A percentile compares a stretch with the other conserved stretches of the same genome.
phyloP scores from a whole-genome alignment of 305 asterid genomes.

The Solanum hybrid region DNA sequence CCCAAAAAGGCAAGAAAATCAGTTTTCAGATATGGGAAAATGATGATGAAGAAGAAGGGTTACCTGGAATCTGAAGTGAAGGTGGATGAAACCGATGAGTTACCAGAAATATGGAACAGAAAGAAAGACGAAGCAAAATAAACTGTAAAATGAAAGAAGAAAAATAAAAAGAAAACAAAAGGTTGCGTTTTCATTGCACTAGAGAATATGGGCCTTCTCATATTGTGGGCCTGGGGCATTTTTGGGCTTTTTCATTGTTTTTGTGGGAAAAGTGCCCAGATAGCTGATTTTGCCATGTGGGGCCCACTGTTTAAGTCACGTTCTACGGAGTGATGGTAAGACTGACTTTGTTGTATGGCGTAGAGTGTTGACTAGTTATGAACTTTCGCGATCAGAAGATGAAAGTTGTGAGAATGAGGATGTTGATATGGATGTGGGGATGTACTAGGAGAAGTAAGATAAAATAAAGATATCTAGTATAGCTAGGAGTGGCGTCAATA shows the following conservation, averaged over 20 bases:
- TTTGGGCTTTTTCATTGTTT: background rate
- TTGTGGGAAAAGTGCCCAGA: background rate
- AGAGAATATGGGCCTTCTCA: slow-evolving; percentile 5
- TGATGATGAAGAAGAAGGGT: background rate
- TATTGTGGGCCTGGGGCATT: background rate
- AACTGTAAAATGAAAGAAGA: background rate
- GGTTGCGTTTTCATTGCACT: slow-evolving; percentile 7
- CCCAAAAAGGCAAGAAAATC: background rate
- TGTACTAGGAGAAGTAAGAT: background rate
- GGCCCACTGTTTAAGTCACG: background rate
- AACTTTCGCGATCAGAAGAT: background rate
- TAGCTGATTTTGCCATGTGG: background rate
- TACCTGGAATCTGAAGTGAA: slow-evolving; percentile 3
- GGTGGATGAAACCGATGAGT: slow-evolving; percentile 3
- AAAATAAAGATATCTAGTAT: too few species aligned
- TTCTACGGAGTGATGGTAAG: background rate
- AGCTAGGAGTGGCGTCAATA: background rate
- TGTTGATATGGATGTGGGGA: background rate
- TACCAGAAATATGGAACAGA: slow-evolving; percentile 6
- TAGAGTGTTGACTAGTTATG: background rate
- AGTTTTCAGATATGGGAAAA: background rate
- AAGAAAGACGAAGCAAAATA: background rate
- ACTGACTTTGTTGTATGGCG: background rate
- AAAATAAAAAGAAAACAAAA: background rate
- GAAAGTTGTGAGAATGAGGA: background rate